Evolutionary conservation across 371 early-diverging fungal species (phyloP), one percentile per base, ranked within the genome.

Genomic region (Mortierella sp.): DNA sequence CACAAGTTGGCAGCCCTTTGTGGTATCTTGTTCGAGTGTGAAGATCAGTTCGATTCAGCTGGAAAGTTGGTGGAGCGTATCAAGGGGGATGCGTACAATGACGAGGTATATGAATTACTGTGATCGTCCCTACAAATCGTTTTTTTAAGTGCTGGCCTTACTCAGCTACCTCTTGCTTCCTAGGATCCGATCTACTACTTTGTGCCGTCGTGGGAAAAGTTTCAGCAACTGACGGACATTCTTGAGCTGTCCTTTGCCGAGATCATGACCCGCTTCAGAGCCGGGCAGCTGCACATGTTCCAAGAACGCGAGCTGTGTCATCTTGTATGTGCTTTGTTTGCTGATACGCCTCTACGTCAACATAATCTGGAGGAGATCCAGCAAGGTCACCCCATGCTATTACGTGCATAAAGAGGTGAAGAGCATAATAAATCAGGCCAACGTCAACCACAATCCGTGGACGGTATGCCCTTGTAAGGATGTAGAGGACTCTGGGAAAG

Each of bases 221-320:
- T 86, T 57, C 82, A 82, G 78, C 61, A 84, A 24, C 27, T 90
- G 19, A 86, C 86, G 27, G 88, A 87, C 48, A 84, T 93, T 47
- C 74, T 93, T 6, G 89, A 91, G 34, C 74, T 89, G 80, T 84
- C 82, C 27, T 85, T 91, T 79, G 88, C 88, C 2, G 89, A 90
- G 28, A 91, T 93, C 53, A 89, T 90, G 89, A 84, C 82, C 5
- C 61, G 81, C 8, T 89, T 84, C 55, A 76, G 86, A 31, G 82
- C 78, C 1, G 86, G 86, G 18, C 80, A 84, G 28, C 69, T 91
- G 28, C 79, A 71, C 39, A 85, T 82, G 81, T 90, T 92, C 76
- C 67, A 72, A n/a, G 82, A 78, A 24, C 58, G 64, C 5, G 91
- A 91, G 65, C 68, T 93, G 41, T 67, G 81, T 13, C 61, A 81